Base-by-base conservation (phyloP, 164 flowering plant genomes). In the Cinnamomum chago region DNA sequence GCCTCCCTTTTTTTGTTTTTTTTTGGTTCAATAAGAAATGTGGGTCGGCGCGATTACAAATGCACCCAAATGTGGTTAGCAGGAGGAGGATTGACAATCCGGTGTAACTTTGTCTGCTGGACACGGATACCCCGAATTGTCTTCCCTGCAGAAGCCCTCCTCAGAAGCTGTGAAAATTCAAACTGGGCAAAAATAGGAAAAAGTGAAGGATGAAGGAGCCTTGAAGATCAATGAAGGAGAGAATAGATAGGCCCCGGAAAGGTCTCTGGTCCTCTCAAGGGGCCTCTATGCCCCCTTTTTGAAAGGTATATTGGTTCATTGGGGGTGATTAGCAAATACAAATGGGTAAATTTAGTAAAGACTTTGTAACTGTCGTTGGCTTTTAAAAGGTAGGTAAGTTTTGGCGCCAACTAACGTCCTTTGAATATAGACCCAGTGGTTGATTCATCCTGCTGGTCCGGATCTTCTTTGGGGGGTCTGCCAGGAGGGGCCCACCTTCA, bases 71-170 rank as follows among this genome's bases (percentile, higher is more conserved):
- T 12, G 60, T 55, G 17, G 60, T 55, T 15, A 14, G 20, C 17
- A 15, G 17, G 60, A 55, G 60, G 60, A 55, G 60, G 60, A 15
- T 55, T 20, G 7, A 55, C 60, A 55, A 55, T 15, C 60, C 20
- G 60, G 60, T 55, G 17, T 20, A 55, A 55, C 60, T 55, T 17
- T 20, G 60, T 55, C 60, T 55, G 17, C 18, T 20, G n/a, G n/a
- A 55, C n/a, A 55, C n/a, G 60, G 60, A 20, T 55, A 20, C 17
- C 60, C 60, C n/a, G 72, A 67, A 10, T 65, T 50, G 67, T 64
- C 67, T 64, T 64, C 24, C 22, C 24, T 22, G 24, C 22, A 11
- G 25, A 22, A 22, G 76, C 60, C 71, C 77, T 80, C 79, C 80
- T 15, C 65, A 65, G 62, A 30, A 47, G 35, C 12, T 62, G 51